These are phyloP conservation scores for Vigna unguiculata DNA, from an alignment of 306 rosid genomes.

Conservation along the genomic window DNA sequence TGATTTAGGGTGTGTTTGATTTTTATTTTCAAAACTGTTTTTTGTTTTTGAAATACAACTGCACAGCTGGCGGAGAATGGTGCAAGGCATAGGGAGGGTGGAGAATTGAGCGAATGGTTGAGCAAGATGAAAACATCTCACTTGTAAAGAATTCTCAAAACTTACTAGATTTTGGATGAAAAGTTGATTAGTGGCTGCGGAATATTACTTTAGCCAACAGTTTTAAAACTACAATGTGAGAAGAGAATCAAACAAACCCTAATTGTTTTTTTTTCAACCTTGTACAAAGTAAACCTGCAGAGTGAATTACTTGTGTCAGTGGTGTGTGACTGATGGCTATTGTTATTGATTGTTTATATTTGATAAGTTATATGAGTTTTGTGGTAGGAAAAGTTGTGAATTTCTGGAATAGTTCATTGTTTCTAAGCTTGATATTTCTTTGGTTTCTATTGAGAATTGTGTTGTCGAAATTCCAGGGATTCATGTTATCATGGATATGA, in stretches of 20 bases:
- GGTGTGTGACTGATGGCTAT: not conserved
- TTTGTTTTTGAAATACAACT: not conserved
- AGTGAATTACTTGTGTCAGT: not conserved
- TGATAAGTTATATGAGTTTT: not conserved
- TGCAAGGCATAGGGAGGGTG: not conserved
- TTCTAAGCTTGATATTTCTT: constrained; percentile 9
- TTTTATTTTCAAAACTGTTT: not conserved
- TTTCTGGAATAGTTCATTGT: constrained; percentile 4
- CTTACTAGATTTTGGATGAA: not conserved
- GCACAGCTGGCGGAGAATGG: not conserved
- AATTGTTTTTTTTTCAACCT: not conserved
- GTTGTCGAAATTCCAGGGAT: constrained; percentile 39
- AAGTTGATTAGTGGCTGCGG: not conserved
- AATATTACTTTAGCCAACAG: not conserved
- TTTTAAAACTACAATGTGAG: not conserved
- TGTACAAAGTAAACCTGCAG: not conserved
- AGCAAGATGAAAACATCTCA: not conserved
- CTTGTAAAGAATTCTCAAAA: not conserved
- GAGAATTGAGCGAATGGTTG: not conserved
- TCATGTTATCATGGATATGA: constrained; percentile 60
- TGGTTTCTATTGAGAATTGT: constrained; percentile 8
- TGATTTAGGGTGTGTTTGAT: not conserved
- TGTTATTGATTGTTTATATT: constrained; percentile 29
- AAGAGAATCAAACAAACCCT: not conserved
- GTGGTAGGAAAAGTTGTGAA: not conserved